Evolutionary conservation across 768 basidiomycete species (phyloP).

Genomic region (Mycena olivaceomarginata): DNA sequence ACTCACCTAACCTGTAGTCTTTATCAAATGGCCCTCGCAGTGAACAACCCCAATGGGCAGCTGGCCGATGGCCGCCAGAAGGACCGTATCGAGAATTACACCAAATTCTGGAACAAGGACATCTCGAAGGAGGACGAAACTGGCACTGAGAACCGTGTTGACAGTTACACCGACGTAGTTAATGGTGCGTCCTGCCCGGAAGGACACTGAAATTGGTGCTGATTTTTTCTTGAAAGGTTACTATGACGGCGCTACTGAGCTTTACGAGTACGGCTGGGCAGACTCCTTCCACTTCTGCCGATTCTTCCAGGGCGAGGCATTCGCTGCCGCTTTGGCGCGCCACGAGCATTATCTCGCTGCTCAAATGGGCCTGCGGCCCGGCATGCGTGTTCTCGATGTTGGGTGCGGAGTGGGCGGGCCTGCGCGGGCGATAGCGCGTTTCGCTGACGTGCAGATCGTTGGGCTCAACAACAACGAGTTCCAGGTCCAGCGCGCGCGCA

Average conservation of each 20-base stretch:
- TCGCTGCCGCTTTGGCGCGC: conserved; percentile 86
- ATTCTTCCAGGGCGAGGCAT: conserved; percentile 94
- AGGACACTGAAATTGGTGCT: neutral
- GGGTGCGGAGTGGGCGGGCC: conserved; percentile 99
- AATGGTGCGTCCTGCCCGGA: conserved; percentile 73
- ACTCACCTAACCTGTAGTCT: conserved; percentile 23
- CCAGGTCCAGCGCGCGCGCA: conserved; percentile 90
- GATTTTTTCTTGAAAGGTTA: conserved; percentile 74
- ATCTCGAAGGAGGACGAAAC: conserved; percentile 78
- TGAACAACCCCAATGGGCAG: conserved; percentile 15
- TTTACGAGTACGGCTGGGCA: conserved; percentile 97
- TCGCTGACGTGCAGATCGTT: conserved; percentile 89
- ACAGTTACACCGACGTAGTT: conserved; percentile 94
- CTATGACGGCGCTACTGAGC: conserved; percentile 96
- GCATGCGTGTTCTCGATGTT: conserved; percentile 98
- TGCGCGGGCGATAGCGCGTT: conserved; percentile 95
- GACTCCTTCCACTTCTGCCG: conserved; percentile 97
- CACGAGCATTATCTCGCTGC: conserved; percentile 98
- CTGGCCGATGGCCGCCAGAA: conserved; percentile 37
- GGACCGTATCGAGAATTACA: conserved; percentile 75
- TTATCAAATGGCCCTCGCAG: conserved; percentile 49
- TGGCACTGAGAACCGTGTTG: conserved; percentile 84
- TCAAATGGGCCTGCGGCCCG: conserved; percentile 88
- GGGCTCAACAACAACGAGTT: conserved; percentile 98
- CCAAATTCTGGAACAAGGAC: conserved; percentile 94